Percentiles rank a stretch among this genome's conserved stretches.
phyloP scores from a whole-genome alignment of 106 monocot genomes.

The Acanthochlamys bracteata region DNA sequence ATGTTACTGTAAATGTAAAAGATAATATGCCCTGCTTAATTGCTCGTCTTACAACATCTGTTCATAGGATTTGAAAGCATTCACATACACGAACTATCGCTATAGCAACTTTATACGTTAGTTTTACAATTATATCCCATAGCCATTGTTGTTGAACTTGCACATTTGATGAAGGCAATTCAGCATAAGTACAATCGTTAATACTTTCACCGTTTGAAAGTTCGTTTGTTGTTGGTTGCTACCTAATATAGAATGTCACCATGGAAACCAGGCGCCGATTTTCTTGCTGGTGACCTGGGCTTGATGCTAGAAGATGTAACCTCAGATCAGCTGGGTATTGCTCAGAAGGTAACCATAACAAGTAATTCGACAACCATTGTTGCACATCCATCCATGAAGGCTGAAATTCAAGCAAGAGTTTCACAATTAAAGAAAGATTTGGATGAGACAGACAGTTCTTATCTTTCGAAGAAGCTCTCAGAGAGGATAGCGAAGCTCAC shows the following conservation, averaged over 20 bases:
- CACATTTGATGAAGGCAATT: too few species aligned
- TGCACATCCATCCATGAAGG: slow-evolving; percentile 64
- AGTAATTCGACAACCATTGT: slow-evolving; percentile 83
- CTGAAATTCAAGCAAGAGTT: slow-evolving; percentile 94
- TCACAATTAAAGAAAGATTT: slow-evolving; percentile 92
- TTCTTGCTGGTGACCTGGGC: slow-evolving; percentile 87
- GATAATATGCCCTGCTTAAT: too few species aligned
- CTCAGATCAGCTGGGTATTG: slow-evolving; percentile 89
- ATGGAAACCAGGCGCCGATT: slow-evolving; percentile 77
- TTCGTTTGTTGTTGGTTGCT: background rate
- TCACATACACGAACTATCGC: too few species aligned
- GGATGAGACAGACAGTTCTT: slow-evolving; percentile 47
- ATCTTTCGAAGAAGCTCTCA: slow-evolving; percentile 63
- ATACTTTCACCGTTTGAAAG: too few species aligned
- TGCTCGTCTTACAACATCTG: too few species aligned
- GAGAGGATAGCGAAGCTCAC: slow-evolving; percentile 91
- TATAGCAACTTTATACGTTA: too few species aligned
- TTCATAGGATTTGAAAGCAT: too few species aligned
- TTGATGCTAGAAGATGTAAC: slow-evolving; percentile 56
- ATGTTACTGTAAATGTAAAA: too few species aligned
- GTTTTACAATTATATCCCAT: too few species aligned
- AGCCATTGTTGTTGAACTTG: too few species aligned
- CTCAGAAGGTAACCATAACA: slow-evolving; percentile 80
- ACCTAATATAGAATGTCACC: background rate
- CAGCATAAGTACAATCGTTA: too few species aligned